phyloP scores from a whole-genome alignment of 2,329 filamentous ascomycete species.

The Epichloe amarillans region DNA sequence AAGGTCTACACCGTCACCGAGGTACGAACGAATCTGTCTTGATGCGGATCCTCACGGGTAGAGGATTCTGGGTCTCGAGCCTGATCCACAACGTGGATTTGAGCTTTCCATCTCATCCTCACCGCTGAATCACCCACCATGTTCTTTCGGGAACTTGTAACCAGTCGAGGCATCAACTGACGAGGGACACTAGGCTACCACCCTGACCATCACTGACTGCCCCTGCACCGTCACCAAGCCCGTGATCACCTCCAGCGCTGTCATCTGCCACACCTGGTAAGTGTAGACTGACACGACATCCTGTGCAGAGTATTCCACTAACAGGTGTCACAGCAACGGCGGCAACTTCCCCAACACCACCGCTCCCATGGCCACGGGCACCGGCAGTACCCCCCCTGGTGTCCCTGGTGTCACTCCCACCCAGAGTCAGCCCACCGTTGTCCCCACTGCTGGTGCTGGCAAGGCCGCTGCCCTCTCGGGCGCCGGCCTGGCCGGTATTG shows the following conservation, averaged over 20 bases:
- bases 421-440: constrained; percentile 20
- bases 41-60: too few species aligned
- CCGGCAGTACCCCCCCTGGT: not conserved
- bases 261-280: constrained; percentile 42
- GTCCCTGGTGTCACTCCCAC: constrained; percentile 8
- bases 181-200: constrained; percentile 36
- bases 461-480: constrained; percentile 43
- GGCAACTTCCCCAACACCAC: constrained; percentile 19
- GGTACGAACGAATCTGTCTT: constrained; percentile 23
- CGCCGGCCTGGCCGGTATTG: constrained; percentile 44
- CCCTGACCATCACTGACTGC: constrained; percentile 59
- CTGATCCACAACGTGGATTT: not conserved
- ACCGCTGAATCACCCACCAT: not conserved
- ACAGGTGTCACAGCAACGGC: constrained; percentile 4
- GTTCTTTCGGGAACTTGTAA: not conserved
- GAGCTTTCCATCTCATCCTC: not conserved
- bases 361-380: constrained; percentile 9
- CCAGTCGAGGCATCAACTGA: not conserved
- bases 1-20: constrained; percentile 57
- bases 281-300: constrained; percentile 6
- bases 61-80: too few species aligned
- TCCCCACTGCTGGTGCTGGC: constrained; percentile 42
- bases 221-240: constrained; percentile 55
- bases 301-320: constrained; percentile 6
- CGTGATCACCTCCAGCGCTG: constrained; percentile 36